Evolutionary conservation across 441 rosid species (phyloP).

Genomic region (Pelargonium fulgidum): DNA sequence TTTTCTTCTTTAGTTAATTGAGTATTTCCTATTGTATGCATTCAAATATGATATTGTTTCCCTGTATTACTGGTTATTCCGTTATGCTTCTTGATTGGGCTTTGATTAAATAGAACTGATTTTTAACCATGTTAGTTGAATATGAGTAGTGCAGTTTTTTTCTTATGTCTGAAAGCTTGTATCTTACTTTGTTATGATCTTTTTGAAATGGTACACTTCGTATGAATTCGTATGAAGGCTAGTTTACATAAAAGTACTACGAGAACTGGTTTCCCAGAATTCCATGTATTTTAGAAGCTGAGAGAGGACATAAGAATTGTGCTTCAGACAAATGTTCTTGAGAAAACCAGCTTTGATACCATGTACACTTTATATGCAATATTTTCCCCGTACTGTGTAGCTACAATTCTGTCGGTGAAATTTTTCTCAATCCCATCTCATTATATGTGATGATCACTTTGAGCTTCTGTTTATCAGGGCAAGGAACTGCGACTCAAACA

Average conservation of each 20-base stretch:
- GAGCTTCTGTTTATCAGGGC: slow-evolving; percentile 34
- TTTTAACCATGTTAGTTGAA: slow-evolving; percentile 13
- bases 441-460: not conserved
- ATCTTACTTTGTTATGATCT: not conserved
- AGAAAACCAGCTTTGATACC: not conserved
- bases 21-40: slow-evolving; percentile 4
- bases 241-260: not conserved
- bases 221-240: not conserved
- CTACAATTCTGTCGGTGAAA: not conserved
- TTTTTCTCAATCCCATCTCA: not conserved
- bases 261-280: too few relatives aligned
- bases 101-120: not conserved
- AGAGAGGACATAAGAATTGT: too few relatives aligned
- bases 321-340: too few relatives aligned
- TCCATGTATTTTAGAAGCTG: too few relatives aligned
- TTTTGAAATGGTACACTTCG: not conserved
- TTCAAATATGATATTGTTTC: not conserved
- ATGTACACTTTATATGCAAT: too few relatives aligned
- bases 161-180: too few relatives aligned
- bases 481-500: slow-evolving; percentile 54
- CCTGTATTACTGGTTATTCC: slow-evolving; percentile 2
- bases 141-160: not conserved
- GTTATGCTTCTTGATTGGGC: slow-evolving; percentile 6
- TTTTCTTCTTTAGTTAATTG: slow-evolving; percentile 20
- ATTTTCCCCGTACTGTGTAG: too few relatives aligned